Conservation (phyloP, 306 rosid genomes). For the Aeschynomene evenia region DNA sequence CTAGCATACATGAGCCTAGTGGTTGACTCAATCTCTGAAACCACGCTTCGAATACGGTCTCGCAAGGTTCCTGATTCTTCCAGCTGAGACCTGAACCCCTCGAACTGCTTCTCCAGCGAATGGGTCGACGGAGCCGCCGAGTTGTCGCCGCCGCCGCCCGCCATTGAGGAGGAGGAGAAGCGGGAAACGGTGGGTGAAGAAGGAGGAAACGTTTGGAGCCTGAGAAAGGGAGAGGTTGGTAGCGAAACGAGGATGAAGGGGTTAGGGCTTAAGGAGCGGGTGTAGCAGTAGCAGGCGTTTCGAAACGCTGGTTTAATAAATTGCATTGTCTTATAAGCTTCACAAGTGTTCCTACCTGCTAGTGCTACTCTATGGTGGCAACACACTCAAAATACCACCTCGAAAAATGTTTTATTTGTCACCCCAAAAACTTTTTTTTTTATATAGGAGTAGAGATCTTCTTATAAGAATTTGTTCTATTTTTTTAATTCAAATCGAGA, state of each 20-base stretch:
- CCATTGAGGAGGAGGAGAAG: conserved; percentile 46
- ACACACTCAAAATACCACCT: no score
- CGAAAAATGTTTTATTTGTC: no score
- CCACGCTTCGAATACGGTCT: conserved; percentile 76
- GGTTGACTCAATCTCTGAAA: conserved; percentile 76
- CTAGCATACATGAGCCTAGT: conserved; percentile 65
- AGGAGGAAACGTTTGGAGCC: conserved; percentile 28
- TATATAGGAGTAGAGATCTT: no score
- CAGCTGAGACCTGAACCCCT: conserved; percentile 61
- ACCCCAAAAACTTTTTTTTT: no score
- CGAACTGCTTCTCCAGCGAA: conserved; percentile 76
- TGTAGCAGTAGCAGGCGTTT: conserved; percentile 37
- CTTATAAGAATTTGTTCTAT: no score
- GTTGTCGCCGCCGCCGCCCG: conserved; percentile 37
- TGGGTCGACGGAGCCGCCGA: conserved; percentile 30
- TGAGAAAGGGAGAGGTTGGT: conserved; percentile 14
- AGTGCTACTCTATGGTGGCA: no score
- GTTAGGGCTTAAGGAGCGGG: conserved; percentile 55
- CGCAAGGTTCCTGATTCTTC: conserved; percentile 70
- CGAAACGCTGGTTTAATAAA: conserved; percentile 62
- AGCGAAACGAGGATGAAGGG: conserved; percentile 17
- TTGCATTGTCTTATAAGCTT: conserved; percentile 28
- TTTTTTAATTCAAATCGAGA: no score
- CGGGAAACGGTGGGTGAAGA: conserved; percentile 11
- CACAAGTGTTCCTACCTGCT: not conserved